Evolutionary conservation across 495 filamentous ascomycete species (phyloP), one percentile per base, ranked within the genome.

Genomic region (Xylaria intraflava): DNA sequence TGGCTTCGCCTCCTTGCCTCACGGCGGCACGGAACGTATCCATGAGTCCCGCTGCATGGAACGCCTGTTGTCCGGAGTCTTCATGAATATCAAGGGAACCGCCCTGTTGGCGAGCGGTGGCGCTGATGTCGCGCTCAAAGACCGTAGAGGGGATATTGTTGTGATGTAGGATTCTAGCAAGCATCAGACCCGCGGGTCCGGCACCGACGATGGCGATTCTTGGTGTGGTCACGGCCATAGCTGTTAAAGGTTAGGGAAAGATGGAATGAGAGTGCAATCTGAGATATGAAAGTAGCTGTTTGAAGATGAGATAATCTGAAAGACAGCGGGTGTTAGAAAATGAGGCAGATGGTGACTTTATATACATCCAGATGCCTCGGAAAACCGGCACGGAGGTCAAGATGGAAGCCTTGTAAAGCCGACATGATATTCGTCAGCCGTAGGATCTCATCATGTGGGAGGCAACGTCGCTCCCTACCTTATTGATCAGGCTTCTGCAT

Each of bases 201-300:
- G 64, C 79, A 51, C 79, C 79, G 33, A 79, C 59, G 48, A 81
- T 78, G 52, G 79, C 78, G 43, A 81, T 78, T 58, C 55, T 68
- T 46, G 66, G 68, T 2, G 24, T 31, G 10, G 44, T 26, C 1
- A 20, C 11, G n/a, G 11, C 20, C 33, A 55, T 55, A 20, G 1
- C 35, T 11, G 0, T 39, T 39, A 10, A 50, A 20, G 1, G 19
- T 19, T 27, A 27, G 12, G 10, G 22, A 1, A 38, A 11, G 12
- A 23, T n/a, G n/a, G n/a, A n/a, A n/a, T n/a, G n/a, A n/a, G n/a
- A n/a, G n/a, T n/a, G n/a, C n/a, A n/a, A n/a, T n/a, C n/a, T n/a
- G n/a, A n/a, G n/a, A n/a, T n/a, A n/a, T n/a, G n/a, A n/a, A n/a
- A n/a, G n/a, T n/a, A n/a, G n/a, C n/a, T n/a, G n/a, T n/a, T n/a